These are phyloP conservation scores for Phytopythium kandeliae DNA, from an alignment of 352 stramenopile species.

Conservation along the genomic window DNA sequence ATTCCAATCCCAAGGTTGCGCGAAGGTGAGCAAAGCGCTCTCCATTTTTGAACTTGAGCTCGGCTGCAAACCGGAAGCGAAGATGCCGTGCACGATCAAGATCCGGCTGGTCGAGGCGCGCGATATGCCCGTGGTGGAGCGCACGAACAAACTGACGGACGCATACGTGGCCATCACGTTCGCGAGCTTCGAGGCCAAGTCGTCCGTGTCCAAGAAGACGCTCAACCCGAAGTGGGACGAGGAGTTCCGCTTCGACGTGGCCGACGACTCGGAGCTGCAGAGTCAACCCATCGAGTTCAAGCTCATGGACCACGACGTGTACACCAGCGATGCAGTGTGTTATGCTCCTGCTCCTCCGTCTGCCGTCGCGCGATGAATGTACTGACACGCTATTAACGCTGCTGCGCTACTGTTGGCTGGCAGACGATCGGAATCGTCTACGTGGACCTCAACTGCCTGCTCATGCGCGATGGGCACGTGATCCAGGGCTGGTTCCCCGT, in stretches of 20 bases:
- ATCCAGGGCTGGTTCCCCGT: slow-evolving; percentile 98
- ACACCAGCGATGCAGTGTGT: slow-evolving; percentile 83
- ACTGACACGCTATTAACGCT: neutral
- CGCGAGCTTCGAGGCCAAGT: slow-evolving; percentile 85
- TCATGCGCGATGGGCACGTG: slow-evolving; percentile 90
- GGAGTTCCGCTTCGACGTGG: slow-evolving; percentile 98
- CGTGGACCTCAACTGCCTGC: slow-evolving; percentile 96
- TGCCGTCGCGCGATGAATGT: neutral
- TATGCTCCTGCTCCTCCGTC: neutral
- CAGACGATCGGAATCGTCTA: slow-evolving; percentile 96
- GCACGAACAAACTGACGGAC: slow-evolving; percentile 75
- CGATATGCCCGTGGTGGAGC: slow-evolving; percentile 84
- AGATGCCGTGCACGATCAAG: slow-evolving; percentile 91
- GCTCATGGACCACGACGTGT: slow-evolving; percentile 94
- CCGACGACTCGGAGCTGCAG: slow-evolving; percentile 96
- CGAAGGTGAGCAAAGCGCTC: neutral
- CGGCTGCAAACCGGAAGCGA: neutral
- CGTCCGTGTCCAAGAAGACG: slow-evolving; percentile 88
- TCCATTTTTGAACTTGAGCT: neutral
- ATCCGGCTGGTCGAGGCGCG: slow-evolving; percentile 87
- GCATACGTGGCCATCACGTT: slow-evolving; percentile 88
- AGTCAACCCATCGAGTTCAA: slow-evolving; percentile 98
- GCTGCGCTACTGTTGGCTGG: neutral
- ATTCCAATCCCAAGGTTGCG: neutral
- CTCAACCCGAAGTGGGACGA: slow-evolving; percentile 97